phyloP scores from a whole-genome alignment of 2,329 filamentous ascomycete genomes.

The Alternaria infectoria region DNA sequence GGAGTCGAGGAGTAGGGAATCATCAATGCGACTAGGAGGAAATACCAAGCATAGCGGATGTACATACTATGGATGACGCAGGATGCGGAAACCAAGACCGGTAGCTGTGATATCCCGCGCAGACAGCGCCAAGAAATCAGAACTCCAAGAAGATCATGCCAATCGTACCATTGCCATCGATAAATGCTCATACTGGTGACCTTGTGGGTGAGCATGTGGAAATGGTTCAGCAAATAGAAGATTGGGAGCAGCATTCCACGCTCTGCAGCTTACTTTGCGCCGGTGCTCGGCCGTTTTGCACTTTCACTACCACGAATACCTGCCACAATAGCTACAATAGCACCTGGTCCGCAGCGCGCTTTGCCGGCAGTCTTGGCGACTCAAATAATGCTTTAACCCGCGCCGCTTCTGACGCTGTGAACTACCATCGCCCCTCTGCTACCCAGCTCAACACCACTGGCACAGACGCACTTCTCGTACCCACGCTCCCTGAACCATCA shows the following conservation, averaged over 20 bases:
- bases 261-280: background rate
- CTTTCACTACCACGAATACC: background rate
- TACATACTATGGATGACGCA: background rate
- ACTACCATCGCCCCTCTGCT: background rate
- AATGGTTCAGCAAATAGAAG: no score
- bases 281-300: background rate
- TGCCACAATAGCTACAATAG: background rate
- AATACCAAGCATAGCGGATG: no score
- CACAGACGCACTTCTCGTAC: background rate
- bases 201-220: background rate
- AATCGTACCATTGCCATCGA: background rate
- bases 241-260: no score
- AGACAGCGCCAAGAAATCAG: constrained; percentile 1
- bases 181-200: background rate
- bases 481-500: background rate
- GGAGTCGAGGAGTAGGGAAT: no score
- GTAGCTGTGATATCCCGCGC: background rate
- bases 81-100: background rate
- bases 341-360: background rate
- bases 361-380: background rate
- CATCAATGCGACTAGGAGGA: no score
- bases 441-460: background rate
- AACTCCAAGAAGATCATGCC: background rate
- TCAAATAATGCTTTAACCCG: background rate
- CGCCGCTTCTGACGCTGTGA: background rate